Percentiles rank a stretch among this genome's conserved stretches.
phyloP scores from a whole-genome alignment of 176 grass and related monocot species.

The Alopecurus myosuroides region DNA sequence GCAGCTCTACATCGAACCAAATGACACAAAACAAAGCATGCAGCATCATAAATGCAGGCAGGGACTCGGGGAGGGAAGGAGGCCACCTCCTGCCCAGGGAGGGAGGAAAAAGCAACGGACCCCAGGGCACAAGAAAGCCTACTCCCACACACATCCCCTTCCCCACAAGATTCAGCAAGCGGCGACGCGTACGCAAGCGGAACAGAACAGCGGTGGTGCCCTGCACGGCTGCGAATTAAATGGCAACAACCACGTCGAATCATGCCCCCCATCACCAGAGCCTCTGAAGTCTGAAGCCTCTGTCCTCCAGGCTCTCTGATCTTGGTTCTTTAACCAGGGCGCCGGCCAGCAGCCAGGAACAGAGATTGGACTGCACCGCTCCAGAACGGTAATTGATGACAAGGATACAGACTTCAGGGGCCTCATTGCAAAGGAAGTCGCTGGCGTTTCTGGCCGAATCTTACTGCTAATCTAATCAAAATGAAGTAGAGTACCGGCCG shows the following conservation, averaged over 20 bases:
- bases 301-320: not conserved
- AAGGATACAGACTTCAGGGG: not conserved
- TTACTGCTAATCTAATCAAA: not conserved
- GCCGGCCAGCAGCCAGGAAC: not conserved
- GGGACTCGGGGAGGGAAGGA: not conserved
- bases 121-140: conserved; percentile 23
- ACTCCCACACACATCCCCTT: conserved; percentile 23
- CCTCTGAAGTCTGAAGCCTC: conserved; percentile 12
- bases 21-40: conserved; percentile 21
- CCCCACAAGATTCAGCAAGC: not conserved
- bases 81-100: not conserved
- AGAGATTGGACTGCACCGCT: not conserved
- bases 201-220: not conserved
- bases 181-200: conserved; percentile 3
- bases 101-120: not conserved
- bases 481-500: not conserved
- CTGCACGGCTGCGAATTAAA: conserved; percentile 27
- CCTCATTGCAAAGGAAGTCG: not conserved
- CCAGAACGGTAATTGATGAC: not conserved
- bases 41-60: conserved; percentile 27
- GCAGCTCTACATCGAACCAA: conserved; percentile 27
- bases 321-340: not conserved
- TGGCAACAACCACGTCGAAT: conserved; percentile 15
- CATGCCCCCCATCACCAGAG: conserved; percentile 9
- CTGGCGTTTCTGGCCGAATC: not conserved